phyloP scores from a whole-genome alignment of 2,329 filamentous ascomycete genomes.

The Onygenales sp. region DNA sequence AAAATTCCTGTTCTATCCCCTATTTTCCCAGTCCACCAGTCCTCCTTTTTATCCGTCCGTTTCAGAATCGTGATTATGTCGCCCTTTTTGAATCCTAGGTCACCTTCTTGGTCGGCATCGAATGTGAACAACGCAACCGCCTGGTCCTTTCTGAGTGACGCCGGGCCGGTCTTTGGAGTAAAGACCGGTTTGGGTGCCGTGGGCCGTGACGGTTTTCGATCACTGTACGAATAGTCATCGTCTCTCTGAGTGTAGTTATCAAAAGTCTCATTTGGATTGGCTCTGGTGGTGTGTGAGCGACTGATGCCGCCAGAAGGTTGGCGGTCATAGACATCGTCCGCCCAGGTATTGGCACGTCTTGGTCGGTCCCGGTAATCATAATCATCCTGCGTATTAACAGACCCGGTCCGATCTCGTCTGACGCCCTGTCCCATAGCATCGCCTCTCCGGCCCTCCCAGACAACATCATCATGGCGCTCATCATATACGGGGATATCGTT shows the following conservation, averaged over 20 bases:
- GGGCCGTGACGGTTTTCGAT: slow-evolving; percentile 63
- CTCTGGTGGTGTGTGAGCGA: slow-evolving; percentile 25
- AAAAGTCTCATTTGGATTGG: slow-evolving; percentile 25
- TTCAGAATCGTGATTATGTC: slow-evolving; percentile 93
- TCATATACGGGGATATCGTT: slow-evolving; percentile 91
- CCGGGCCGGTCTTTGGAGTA: slow-evolving; percentile 37
- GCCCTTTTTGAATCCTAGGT: slow-evolving; percentile 93
- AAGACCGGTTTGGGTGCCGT: slow-evolving; percentile 87
- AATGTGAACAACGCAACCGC: slow-evolving; percentile 89
- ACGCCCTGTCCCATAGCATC: slow-evolving; percentile 60
- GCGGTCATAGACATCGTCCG: slow-evolving; percentile 40
- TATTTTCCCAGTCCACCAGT: slow-evolving; percentile 96
- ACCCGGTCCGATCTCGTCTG: slow-evolving; percentile 45
- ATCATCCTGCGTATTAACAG: slow-evolving; percentile 38
- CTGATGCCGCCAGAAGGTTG: slow-evolving; percentile 21
- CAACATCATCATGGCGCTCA: slow-evolving; percentile 67
- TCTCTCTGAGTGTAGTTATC: slow-evolving; percentile 17
- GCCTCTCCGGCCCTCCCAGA: slow-evolving; percentile 70
- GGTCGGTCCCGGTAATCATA: slow-evolving; percentile 48
- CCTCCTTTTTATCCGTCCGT: slow-evolving; percentile 83
- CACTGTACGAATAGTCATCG: slow-evolving; percentile 46
- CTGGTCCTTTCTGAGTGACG: slow-evolving; percentile 51
- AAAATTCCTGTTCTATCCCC: slow-evolving; percentile 84
- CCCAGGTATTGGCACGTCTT: slow-evolving; percentile 39
- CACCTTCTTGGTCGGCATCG: slow-evolving; percentile 84